A percentile compares a stretch with the other conserved stretches of the same genome.
These are phyloP conservation scores for Salix exigua DNA, from an alignment of 345 rosid species.

Conservation along the genomic window DNA sequence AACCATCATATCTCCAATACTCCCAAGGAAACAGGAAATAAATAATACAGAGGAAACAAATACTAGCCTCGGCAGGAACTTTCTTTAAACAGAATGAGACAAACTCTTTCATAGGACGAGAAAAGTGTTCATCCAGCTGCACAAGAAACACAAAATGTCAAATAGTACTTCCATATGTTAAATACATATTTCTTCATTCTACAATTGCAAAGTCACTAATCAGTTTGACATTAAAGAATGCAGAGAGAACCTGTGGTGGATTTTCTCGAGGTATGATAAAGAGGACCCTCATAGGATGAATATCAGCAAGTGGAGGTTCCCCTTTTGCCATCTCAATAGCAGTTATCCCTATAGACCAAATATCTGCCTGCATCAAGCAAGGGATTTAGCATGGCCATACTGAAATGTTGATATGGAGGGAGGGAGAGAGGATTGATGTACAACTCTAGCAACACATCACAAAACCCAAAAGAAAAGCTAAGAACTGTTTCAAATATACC, in stretches of 20 bases:
- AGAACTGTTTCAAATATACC: conserved; percentile 38
- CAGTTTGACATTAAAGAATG: conserved; percentile 22
- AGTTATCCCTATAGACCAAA: conserved; percentile 98
- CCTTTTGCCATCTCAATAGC: conserved; percentile 99
- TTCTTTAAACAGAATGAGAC: conserved; percentile 91
- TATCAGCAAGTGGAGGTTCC: conserved; percentile 99
- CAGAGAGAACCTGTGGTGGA: conserved; percentile 88
- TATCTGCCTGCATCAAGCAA: conserved; percentile 78
- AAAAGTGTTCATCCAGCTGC: conserved; percentile 99
- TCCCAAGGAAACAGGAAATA: background rate
- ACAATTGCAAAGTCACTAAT: conserved; percentile 14
- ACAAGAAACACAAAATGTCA: conserved; percentile 21
- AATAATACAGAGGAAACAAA: background rate
- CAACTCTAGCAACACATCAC: conserved; percentile 12
- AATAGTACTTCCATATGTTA: conserved; percentile 1
- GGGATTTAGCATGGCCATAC: conserved; percentile 11
- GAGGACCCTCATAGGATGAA: conserved; percentile 99
- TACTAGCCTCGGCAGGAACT: conserved; percentile 80
- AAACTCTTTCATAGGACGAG: conserved; percentile 95
- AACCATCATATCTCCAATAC: background rate
- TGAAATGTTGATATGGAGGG: background rate
- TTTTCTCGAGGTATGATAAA: conserved; percentile 98
- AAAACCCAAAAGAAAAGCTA: background rate
- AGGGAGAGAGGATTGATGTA: background rate
- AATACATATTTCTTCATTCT: background rate